Evolutionary conservation across 345 rosid species (phyloP).

Genomic region (Citrus sp.): DNA sequence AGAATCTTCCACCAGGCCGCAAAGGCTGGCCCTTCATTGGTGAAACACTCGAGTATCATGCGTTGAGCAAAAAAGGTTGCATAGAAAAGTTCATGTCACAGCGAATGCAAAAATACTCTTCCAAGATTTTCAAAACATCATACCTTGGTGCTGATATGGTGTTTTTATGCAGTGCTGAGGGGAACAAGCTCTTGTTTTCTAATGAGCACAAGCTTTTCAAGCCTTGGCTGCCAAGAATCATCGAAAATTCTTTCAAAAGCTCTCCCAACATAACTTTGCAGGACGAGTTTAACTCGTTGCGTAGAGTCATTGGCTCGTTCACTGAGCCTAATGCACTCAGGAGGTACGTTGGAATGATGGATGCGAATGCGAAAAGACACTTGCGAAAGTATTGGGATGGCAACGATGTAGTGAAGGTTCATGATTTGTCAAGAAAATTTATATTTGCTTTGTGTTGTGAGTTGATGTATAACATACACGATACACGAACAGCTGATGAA

Average conservation of each 20-base stretch:
- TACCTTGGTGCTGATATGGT: neutral
- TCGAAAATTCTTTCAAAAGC: neutral
- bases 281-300: neutral
- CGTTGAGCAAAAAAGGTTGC: neutral
- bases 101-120: neutral
- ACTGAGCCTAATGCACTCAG: neutral
- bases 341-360: neutral
- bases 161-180: constrained; percentile 17
- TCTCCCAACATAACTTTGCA: neutral
- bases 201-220: neutral
- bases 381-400: neutral
- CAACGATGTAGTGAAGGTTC: neutral
- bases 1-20: constrained; percentile 8
- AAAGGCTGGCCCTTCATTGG: constrained; percentile 16
- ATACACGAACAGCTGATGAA: neutral
- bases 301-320: neutral
- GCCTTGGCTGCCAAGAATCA: constrained; percentile 15
- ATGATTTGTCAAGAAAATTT: neutral
- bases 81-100: constrained; percentile 4
- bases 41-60: constrained; percentile 2
- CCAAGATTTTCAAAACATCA: neutral
- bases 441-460: neutral
- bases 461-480: neutral
- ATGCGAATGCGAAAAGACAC: neutral
- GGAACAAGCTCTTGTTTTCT: constrained; percentile 17